These are phyloP conservation scores for Suillus weaverae DNA, from an alignment of 768 basidiomycete species.

Conservation along the genomic window DNA sequence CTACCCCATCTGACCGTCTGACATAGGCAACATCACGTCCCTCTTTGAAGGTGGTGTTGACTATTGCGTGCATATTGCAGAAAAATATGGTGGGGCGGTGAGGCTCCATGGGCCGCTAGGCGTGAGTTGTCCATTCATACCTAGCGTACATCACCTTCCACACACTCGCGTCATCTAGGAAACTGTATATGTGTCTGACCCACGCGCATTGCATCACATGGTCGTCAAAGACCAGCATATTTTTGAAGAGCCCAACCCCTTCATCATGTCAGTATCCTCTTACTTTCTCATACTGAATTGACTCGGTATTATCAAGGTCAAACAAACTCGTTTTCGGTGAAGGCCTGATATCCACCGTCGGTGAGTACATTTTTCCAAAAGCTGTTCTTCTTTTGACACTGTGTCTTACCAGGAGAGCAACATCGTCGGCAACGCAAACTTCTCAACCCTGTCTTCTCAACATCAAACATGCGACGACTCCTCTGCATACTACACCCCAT, in stretches of 20 bases:
- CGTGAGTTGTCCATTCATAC: slow-evolving; percentile 29
- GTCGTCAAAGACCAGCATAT: slow-evolving; percentile 48
- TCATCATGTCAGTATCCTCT: slow-evolving; percentile 40
- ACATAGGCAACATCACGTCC: slow-evolving; percentile 35
- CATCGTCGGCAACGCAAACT: slow-evolving; percentile 45
- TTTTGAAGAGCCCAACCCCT: slow-evolving; percentile 47
- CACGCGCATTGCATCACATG: slow-evolving; percentile 49
- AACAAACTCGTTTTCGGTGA: slow-evolving; percentile 7
- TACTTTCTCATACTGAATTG: background rate
- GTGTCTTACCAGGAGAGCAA: slow-evolving; percentile 33
- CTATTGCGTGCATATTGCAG: slow-evolving; percentile 31
- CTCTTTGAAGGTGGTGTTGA: slow-evolving; percentile 38
- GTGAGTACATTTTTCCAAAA: background rate
- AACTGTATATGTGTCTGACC: slow-evolving; percentile 51
- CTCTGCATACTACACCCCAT: slow-evolving; percentile 32
- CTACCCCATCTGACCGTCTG: background rate
- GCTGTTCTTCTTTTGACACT: slow-evolving; percentile 4
- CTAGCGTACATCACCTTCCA: background rate
- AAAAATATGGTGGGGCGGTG: slow-evolving; percentile 42
- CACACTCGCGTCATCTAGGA: slow-evolving; percentile 16
- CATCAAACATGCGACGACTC: slow-evolving; percentile 37
- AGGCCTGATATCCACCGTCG: slow-evolving; percentile 1
- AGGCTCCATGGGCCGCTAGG: slow-evolving; percentile 49
- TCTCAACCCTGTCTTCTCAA: slow-evolving; percentile 46
- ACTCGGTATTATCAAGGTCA: background rate